Conservation (phyloP, 164 flowering plant genomes). For the Piper betle region DNA sequence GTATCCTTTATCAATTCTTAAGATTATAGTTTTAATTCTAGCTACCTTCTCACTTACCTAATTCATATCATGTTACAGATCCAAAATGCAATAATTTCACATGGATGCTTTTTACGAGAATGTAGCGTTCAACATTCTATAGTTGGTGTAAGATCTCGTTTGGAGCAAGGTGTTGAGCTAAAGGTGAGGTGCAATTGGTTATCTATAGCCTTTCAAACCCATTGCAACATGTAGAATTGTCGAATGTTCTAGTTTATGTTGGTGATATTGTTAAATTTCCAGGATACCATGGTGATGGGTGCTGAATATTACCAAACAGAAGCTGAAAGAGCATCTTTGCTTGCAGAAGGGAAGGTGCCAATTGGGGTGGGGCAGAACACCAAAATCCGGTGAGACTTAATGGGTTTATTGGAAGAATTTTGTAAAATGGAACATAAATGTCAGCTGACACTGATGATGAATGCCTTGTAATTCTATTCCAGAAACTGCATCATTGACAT, state of each 20-base stretch:
- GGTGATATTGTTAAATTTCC: slow-evolving; percentile 7
- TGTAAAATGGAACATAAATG: background rate
- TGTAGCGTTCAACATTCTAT: slow-evolving; percentile 70
- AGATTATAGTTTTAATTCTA: background rate
- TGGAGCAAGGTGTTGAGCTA: slow-evolving; percentile 73
- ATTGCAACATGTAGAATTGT: background rate
- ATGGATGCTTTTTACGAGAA: slow-evolving; percentile 89
- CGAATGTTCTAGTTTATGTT: background rate
- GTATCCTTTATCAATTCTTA: slow-evolving; percentile 24
- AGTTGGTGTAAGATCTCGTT: slow-evolving; percentile 83
- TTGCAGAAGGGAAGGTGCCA: slow-evolving; percentile 86
- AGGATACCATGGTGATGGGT: slow-evolving; percentile 99
- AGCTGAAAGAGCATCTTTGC: slow-evolving; percentile 77
- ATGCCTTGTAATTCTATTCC: slow-evolving; percentile 5
- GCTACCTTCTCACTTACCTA: background rate
- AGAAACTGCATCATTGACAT: slow-evolving; percentile 96
- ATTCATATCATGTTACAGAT: slow-evolving; percentile 34
- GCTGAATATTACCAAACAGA: slow-evolving; percentile 97
- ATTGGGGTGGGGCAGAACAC: slow-evolving; percentile 83
- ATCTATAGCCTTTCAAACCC: background rate
- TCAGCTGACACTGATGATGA: background rate
- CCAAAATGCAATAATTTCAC: slow-evolving; percentile 74
- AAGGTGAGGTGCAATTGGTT: slow-evolving; percentile 25
- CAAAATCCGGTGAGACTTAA: slow-evolving; percentile 50
- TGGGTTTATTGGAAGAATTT: background rate